A percentile compares a stretch with the other conserved stretches of the same genome.
These are phyloP conservation scores for Lentinula novae-zelandiae DNA, from an alignment of 1,284 basidiomycete species.

Conservation along the genomic window DNA sequence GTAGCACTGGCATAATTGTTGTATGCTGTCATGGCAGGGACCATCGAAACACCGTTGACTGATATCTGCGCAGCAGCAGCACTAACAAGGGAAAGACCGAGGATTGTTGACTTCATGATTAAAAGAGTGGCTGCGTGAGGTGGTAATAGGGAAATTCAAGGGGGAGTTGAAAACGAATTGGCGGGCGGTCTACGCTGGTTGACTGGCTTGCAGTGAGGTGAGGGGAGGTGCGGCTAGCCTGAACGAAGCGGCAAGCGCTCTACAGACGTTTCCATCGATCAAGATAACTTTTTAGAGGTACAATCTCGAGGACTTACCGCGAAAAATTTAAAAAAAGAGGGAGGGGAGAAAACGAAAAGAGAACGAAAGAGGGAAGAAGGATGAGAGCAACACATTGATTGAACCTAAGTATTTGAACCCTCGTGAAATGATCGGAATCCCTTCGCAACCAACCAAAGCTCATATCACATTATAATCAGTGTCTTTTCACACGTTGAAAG, in stretches of 20 bases:
- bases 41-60: slow-evolving; percentile 48
- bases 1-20: neutral
- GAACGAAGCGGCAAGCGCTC: slow-evolving; percentile 38
- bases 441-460: slow-evolving; percentile 3
- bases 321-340: slow-evolving; percentile 34
- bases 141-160: slow-evolving; percentile 31
- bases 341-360: slow-evolving; percentile 29
- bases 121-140: slow-evolving; percentile 34
- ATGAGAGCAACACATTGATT: slow-evolving; percentile 18
- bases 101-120: slow-evolving; percentile 60
- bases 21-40: slow-evolving; percentile 26
- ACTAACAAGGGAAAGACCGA: slow-evolving; percentile 54
- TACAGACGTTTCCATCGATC: slow-evolving; percentile 17
- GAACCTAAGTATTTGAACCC: slow-evolving; percentile 27
- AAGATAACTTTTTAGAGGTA: neutral
- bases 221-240: slow-evolving; percentile 27
- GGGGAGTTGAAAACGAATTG: slow-evolving; percentile 40
- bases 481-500: slow-evolving; percentile 21
- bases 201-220: slow-evolving; percentile 57
- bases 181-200: slow-evolving; percentile 75
- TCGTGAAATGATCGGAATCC: slow-evolving; percentile 14
- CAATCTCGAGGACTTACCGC: slow-evolving; percentile 31
- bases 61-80: slow-evolving; percentile 50
- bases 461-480: slow-evolving; percentile 3
- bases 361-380: slow-evolving; percentile 27